phyloP scores from a whole-genome alignment of 2,329 filamentous ascomycete species.

The Hymenotorrendiella dingleyae region DNA sequence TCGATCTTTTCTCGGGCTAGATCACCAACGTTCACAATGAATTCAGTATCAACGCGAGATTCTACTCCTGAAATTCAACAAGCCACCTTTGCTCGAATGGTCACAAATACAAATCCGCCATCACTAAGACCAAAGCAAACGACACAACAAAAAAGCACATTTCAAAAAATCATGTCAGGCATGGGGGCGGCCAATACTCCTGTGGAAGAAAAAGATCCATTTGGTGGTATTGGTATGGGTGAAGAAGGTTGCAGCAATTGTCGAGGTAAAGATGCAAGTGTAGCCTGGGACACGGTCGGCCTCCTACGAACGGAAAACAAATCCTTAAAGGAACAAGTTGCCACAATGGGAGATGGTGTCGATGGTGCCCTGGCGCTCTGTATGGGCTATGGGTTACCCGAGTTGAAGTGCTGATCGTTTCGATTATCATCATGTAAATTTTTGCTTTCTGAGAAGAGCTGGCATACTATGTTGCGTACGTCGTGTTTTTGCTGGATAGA shows the following conservation, averaged over 20 bases:
- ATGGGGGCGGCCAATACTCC: constrained; percentile 30
- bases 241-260: constrained; percentile 47
- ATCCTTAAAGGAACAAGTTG: constrained; percentile 53
- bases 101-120: constrained; percentile 14
- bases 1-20: constrained; percentile 57
- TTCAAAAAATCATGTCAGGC: constrained; percentile 44
- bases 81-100: constrained; percentile 15
- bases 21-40: constrained; percentile 45
- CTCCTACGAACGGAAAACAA: constrained; percentile 57
- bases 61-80: constrained; percentile 19
- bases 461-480: too few relatives aligned
- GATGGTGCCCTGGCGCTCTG: constrained; percentile 51
- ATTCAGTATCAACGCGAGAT: constrained; percentile 14
- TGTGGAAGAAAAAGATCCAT: constrained; percentile 17
- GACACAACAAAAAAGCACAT: constrained; percentile 37
- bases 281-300: constrained; percentile 61
- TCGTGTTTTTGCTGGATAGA: too few relatives aligned
- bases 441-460: too few relatives aligned
- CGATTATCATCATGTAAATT: too few relatives aligned
- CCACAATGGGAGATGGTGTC: constrained; percentile 52
- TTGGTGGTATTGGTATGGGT: constrained; percentile 21
- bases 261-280: constrained; percentile 49
- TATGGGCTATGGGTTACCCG: constrained; percentile 2
- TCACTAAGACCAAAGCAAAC: constrained; percentile 24
- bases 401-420: too few relatives aligned